A percentile compares a stretch with the other conserved stretches of the same genome.
phyloP scores from a whole-genome alignment of 2,329 filamentous ascomycete genomes.

The Phaeoacremonium minimum region DNA sequence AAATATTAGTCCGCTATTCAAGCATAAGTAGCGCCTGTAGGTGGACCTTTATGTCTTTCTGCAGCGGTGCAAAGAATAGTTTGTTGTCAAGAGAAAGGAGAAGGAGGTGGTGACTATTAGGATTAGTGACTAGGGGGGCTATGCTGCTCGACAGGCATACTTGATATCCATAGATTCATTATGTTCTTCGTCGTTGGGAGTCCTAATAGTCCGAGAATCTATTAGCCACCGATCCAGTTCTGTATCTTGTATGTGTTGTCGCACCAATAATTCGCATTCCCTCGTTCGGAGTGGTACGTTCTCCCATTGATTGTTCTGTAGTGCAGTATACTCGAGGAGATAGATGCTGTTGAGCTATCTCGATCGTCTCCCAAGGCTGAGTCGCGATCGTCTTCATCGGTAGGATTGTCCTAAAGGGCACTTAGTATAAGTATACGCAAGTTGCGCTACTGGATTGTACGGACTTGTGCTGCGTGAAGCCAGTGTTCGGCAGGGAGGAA shows the following conservation, averaged over 20 bases:
- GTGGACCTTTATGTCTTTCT: constrained; percentile 10
- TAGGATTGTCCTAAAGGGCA: too few relatives aligned
- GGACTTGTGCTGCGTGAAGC: not conserved
- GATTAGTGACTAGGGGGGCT: not conserved
- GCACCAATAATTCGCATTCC: constrained; percentile 10
- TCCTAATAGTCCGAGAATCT: constrained; percentile 4
- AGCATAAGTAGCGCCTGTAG: not conserved
- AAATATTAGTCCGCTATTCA: not conserved
- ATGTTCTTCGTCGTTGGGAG: constrained; percentile 23
- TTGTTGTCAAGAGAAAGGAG: constrained; percentile 16
- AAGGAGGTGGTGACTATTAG: constrained; percentile 17
- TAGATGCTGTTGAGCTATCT: constrained; percentile 8
- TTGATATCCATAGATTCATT: constrained; percentile 25
- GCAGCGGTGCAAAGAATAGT: constrained; percentile 17
- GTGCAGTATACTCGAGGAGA: constrained; percentile 9
- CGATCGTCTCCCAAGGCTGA: constrained; percentile 9
- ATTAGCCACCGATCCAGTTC: not conserved
- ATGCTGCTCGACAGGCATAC: constrained; percentile 6
- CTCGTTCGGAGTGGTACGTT: constrained; percentile 9
- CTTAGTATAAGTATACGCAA: not conserved
- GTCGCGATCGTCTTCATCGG: constrained; percentile 8
- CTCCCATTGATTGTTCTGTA: constrained; percentile 9
- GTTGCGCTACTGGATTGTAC: not conserved
- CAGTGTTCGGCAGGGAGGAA: not conserved
- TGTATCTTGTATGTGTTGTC: not conserved